phyloP scores from a whole-genome alignment of 202 grass and related monocot genomes.

The Schoenoplectus tabernaemontani region DNA sequence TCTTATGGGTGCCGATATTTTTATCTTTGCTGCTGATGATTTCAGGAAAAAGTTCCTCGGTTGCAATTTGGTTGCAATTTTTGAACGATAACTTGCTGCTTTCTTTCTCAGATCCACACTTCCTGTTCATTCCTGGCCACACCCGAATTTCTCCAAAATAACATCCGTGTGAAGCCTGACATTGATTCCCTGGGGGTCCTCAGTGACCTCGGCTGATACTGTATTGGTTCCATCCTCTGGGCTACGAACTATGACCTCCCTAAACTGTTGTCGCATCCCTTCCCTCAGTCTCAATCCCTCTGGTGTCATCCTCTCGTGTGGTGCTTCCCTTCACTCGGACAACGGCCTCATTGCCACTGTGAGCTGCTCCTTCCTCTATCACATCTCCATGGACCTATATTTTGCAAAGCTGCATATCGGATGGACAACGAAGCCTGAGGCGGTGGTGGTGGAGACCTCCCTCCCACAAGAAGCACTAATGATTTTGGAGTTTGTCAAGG shows the following conservation, averaged over 20 bases:
- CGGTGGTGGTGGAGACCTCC: background rate
- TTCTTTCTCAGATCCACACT: slow-evolving; percentile 21
- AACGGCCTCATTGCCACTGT: slow-evolving; percentile 28
- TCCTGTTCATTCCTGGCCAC: slow-evolving; percentile 15
- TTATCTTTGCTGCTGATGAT: too few species aligned
- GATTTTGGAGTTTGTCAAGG: slow-evolving; percentile 31
- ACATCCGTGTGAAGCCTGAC: slow-evolving; percentile 33
- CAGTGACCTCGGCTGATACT: slow-evolving; percentile 41
- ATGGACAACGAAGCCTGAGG: slow-evolving; percentile 24
- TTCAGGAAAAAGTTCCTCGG: background rate
- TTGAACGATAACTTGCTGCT: background rate
- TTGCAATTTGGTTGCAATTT: background rate
- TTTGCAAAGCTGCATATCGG: slow-evolving; percentile 32
- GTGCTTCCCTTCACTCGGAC: slow-evolving; percentile 27
- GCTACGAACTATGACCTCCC: slow-evolving; percentile 32
- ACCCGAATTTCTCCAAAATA: slow-evolving; percentile 25
- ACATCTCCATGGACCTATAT: slow-evolving; percentile 20
- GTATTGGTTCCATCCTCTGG: slow-evolving; percentile 38
- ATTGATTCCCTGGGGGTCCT: slow-evolving; percentile 34
- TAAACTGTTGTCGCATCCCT: slow-evolving; percentile 20
- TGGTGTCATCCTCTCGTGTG: slow-evolving; percentile 30
- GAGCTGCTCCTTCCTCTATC: slow-evolving; percentile 29
- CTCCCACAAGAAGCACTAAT: slow-evolving; percentile 36
- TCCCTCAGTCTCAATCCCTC: slow-evolving; percentile 18
- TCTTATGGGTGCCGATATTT: too few species aligned